Base-by-base conservation (phyloP, 169 alveolate species). In the Theileria orientalis region DNA sequence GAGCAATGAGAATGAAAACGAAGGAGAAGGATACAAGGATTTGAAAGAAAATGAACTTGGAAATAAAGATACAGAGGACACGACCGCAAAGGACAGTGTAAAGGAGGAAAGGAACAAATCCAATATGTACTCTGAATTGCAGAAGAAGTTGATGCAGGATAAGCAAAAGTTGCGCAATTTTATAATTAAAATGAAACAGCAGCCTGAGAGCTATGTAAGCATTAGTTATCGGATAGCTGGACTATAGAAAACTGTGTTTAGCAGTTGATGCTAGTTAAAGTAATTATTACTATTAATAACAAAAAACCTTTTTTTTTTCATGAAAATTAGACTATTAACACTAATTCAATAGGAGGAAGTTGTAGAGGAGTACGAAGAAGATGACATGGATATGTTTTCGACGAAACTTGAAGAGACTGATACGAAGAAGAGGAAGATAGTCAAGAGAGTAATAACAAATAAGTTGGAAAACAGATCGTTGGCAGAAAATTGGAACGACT, bases 401-500 rank as follows among this genome's bases (percentile, higher is more conserved):
- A 72, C 32, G 9, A 66, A 56, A 0, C 59, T 57, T 1, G 35
- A 62, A 0, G 49, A 37, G 41, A 13, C 73, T 27, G 19, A 16
- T n/a, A 42, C 54, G 19, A 78, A 69, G 51, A 35, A 54, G 21
- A 44, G 74, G 27, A 30, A 33, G 30, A 40, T 51, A 8, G 14
- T 33, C 7, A 8, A 33, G 71, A 29, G 41, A 21, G 52, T 33
- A 23, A 63, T 30, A 19, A 74, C 64, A 25, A 40, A 30, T 3
- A 41, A 42, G 7, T 47, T 84, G 16, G 70, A 59, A 46, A 76
- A 74, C 63, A 82, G 86, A 7, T 82, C 82, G 33, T 84, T 89
- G 29, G 75, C 90, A 27, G 93, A 84, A 82, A 83, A 89, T 33
- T 89, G 93, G 93, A 89, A 89, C 69, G 93, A 89, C 46, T 78